phyloP scores from a whole-genome alignment of 129 eudicot species.

The Cynara cardunculus region DNA sequence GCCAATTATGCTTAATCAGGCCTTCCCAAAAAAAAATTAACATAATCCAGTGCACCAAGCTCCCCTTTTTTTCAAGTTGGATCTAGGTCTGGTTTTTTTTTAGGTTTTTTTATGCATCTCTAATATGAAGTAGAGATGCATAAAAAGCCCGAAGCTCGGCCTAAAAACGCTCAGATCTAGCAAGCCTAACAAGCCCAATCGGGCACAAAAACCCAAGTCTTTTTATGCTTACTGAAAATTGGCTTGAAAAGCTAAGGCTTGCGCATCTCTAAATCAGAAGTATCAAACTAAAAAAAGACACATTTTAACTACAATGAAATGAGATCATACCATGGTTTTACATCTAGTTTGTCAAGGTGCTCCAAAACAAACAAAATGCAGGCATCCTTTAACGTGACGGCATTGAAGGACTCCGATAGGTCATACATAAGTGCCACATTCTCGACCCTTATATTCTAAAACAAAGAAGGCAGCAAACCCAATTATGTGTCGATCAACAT shows the following conservation, averaged over 20 bases:
- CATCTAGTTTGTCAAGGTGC: constrained; percentile 45
- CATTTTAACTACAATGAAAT: neutral
- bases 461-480: constrained; percentile 2
- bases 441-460: constrained; percentile 61
- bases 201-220: neutral
- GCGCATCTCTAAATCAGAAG: neutral
- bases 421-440: constrained; percentile 76
- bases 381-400: constrained; percentile 58
- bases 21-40: too few species aligned
- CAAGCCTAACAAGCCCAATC: too few species aligned
- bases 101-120: neutral
- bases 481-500: neutral
- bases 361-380: constrained; percentile 75
- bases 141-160: neutral
- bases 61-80: too few species aligned
- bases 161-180: too few species aligned
- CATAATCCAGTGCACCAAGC: too few species aligned
- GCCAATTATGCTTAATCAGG: too few species aligned
- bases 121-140: neutral
- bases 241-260: neutral
- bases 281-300: neutral
- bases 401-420: constrained; percentile 81
- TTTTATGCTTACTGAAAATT: neutral
- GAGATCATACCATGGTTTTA: constrained; percentile 62
- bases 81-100: too few species aligned